Base-by-base conservation (phyloP, 176 grass and related monocot species). In the Alopecurus myosuroides region DNA sequence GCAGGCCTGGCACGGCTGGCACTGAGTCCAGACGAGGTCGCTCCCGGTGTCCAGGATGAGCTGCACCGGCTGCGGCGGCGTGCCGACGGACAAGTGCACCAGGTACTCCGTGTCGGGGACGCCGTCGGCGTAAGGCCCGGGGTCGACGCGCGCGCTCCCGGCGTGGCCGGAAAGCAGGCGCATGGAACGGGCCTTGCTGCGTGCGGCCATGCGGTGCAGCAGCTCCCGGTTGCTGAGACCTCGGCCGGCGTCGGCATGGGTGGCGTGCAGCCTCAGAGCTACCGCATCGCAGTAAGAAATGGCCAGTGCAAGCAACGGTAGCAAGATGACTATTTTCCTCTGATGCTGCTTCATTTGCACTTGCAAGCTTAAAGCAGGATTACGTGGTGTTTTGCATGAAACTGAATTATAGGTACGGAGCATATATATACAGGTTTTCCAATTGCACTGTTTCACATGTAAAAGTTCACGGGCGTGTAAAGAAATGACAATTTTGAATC, bases 21-120 rank as follows among this genome's bases (percentile, higher is more conserved):
- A 92, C 84, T 87, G 87, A 17, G 87, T 76, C 90, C 87, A 89
- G 36, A 44, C 44, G 52, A 97, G 81, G 60, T 91, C 89, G 65
- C 91, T 91, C 11, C 91, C 91, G 0, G 88, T 97, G 87, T 97
- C 86, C 14, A 93, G 82, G 4, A 18, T 80, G 20, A 88, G 87
- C 49, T 81, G 62, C 78, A 89, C 79, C 3, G 76, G 40, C 50
- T 92, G 91, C 41, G 87, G 91, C 65, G 87, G 84, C 67, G 84
- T 89, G 67, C 87, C 80, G 39, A 92, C 35, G 79, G 76, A 77
- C 5, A 92, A 26, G 60, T 67, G 71, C 55, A 86, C 79, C 13
- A 81, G 78, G 74, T 92, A 92, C 83, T 92, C 87, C n/a, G 78
- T 75, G 66, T n/a, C 35, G 36, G 68, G 79, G 58, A 62, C 34